Evolutionary conservation across 805 yeast genomes (phyloP).

Genomic region (Zygosaccharomyces rouxii): DNA sequence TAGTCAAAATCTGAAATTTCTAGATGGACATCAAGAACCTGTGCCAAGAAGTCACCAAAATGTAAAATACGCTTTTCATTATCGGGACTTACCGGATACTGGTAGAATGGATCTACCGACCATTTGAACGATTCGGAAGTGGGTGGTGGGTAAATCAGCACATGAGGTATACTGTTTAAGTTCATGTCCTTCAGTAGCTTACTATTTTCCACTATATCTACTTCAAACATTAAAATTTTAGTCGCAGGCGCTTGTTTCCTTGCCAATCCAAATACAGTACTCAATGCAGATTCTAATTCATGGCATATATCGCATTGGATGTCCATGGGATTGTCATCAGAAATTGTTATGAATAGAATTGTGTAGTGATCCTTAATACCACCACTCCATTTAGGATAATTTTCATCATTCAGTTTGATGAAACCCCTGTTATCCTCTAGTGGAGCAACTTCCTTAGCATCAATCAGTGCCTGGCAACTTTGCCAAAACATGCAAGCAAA

Average conservation of each 20-base stretch:
- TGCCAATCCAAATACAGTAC: constrained; percentile 43
- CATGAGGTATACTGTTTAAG: constrained; percentile 54
- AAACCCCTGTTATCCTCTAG: constrained; percentile 36
- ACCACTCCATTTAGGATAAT: constrained; percentile 38
- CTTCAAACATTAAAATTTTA: constrained; percentile 43
- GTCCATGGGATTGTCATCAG: constrained; percentile 42
- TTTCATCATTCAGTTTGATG: constrained; percentile 40
- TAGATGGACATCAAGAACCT: constrained; percentile 42
- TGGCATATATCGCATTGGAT: constrained; percentile 39
- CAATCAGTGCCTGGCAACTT: constrained; percentile 4
- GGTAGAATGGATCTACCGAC: constrained; percentile 36
- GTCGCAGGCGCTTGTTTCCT: constrained; percentile 40
- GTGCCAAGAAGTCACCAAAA: constrained; percentile 52
- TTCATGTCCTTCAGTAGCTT: constrained; percentile 40
- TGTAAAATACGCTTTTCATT: constrained; percentile 39
- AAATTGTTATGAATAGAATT: constrained; percentile 51
- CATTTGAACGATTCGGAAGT: constrained; percentile 28
- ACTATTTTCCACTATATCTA: constrained; percentile 48
- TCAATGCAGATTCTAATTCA: constrained; percentile 40
- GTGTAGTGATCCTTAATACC: constrained; percentile 52
- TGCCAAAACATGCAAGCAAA: constrained; percentile 1
- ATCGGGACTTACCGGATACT: constrained; percentile 32
- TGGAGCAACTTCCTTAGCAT: constrained; percentile 11
- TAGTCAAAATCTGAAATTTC: constrained; percentile 43
- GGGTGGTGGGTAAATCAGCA: constrained; percentile 62